Percentiles rank a stretch among this genome's conserved stretches.
Evolutionary conservation across 805 yeast species (phyloP).

Genomic region (Myxozyma monticola): DNA sequence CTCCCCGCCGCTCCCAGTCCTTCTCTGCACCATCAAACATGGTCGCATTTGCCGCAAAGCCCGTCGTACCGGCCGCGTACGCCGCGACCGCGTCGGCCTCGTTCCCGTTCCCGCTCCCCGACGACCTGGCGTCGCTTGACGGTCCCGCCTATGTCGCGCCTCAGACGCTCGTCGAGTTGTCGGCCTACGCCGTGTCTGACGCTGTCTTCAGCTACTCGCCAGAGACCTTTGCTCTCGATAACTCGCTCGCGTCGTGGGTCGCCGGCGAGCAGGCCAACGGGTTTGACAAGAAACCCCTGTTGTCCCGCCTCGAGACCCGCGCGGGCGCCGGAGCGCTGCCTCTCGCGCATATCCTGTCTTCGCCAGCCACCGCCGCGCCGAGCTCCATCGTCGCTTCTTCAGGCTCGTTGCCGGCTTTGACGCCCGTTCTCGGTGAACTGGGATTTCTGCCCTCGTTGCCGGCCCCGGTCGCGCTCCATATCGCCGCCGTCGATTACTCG

Average conservation of each 20-base stretch:
- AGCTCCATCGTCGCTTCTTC: slow-evolving; percentile 62
- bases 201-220: slow-evolving; percentile 65
- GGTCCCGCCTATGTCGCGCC: slow-evolving; percentile 27
- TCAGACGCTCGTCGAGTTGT: slow-evolving; percentile 30
- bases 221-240: slow-evolving; percentile 60
- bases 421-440: slow-evolving; percentile 51
- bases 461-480: slow-evolving; percentile 66
- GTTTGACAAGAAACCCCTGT: slow-evolving; percentile 58
- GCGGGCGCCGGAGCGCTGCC: slow-evolving; percentile 81
- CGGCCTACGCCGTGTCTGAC: slow-evolving; percentile 37
- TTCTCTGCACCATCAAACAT: no score
- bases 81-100: slow-evolving; percentile 8
- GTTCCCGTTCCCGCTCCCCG: slow-evolving; percentile 21
- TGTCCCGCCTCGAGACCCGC: slow-evolving; percentile 63
- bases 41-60: background rate
- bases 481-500: slow-evolving; percentile 76
- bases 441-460: slow-evolving; percentile 39
- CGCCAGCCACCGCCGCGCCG: slow-evolving; percentile 33
- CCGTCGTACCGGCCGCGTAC: background rate
- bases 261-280: slow-evolving; percentile 52
- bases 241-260: slow-evolving; percentile 62
- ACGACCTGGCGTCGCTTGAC: slow-evolving; percentile 15
- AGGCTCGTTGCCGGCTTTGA: slow-evolving; percentile 67
- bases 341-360: slow-evolving; percentile 59
- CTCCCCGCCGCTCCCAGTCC: no score